Evolutionary conservation across 2,329 filamentous ascomycete genomes (phyloP), one percentile per base, ranked within the genome.

Genomic region (Xylariaceae sp.): DNA sequence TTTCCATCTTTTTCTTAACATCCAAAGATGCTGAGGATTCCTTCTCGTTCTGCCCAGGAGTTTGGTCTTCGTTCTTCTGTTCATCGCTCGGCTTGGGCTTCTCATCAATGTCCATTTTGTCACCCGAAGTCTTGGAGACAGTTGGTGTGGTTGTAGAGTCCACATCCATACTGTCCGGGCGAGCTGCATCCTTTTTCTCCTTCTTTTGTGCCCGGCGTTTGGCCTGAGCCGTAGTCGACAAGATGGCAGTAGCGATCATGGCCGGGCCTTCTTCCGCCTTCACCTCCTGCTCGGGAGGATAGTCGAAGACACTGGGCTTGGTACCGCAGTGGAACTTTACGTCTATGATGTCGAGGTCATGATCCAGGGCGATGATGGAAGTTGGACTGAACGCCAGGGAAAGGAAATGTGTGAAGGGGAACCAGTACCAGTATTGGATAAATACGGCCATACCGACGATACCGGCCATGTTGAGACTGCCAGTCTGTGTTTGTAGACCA

Each of bases 381-480:
- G 95, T 99, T 1, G 94, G 94, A n/a, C 90, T 92, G 77, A 99
- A 97, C 70, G 91, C 92, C 62, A 99, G 82, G 0, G 93, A 95
- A 59, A 99, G 75, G 85, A 99, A 99, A 76, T 99, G 94, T 35
- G 94, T 96, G 69, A 97, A 88, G 61, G 94, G 94, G 84, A 99
- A 99, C 94, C 94, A 99, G 80, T 99, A 99, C 94, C 94, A 99
- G 80, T 99, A 99, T 74, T 99, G 94, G 7, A 92, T 96, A 77
- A 99, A 99, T 56, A 99, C 89, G 34, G 92, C 93, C 87, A 96
- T 96, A 67, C 94, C 95, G 15, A 99, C 92, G 66, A 99, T 96
- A 62, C 91, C 95, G 15, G 92, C 87, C 92, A 99, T 97, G 80
- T 99, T 97, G 66, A 99, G 85, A 73, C 97, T 99, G 65, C 95